Base-by-base conservation (phyloP, 495 filamentous ascomycete genomes). In the Massariosphaeria phaeospora region DNA sequence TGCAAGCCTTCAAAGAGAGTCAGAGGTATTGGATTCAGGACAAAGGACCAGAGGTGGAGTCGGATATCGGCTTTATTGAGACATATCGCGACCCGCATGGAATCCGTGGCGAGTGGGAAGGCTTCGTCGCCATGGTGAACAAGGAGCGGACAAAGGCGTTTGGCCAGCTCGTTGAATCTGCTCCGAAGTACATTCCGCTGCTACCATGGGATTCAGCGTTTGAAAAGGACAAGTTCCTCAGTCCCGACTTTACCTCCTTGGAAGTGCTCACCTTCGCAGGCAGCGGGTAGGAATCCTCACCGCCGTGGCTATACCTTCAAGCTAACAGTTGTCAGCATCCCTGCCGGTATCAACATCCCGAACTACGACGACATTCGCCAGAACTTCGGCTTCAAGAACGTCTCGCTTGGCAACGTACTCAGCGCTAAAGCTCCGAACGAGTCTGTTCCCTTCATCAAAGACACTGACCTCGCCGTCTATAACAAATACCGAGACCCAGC, bases 291-390 rank as follows among this genome's bases (percentile, higher is more conserved):
- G n/a, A n/a, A n/a, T n/a, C n/a, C n/a, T n/a, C n/a, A n/a, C n/a
- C n/a, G n/a, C n/a, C 23, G 61, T 38, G 52, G 67, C 23, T 62
- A 47, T 27, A 18, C 46, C 48, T 33, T 53, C 13, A 39, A 36
- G 25, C 29, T n/a, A 36, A 2, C 25, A 25, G 27, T 24, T 26
- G n/a, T 43, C 12, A 59, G 88, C 2, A 89, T 96, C 41, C 88
- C 89, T 5, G 86, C 85, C 24, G 88, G 88, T 20, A 85, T 86
- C 66, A 84, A 87, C 53, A 78, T 83, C 35, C 91, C 91, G 3
- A 96, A 97, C 65, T 96, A 94, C 64, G 91, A 98, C 61, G 89
- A 95, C 57, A 93, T 96, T 55, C 79, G 93, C 41, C 91, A 96
- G 64, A 85, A 82, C 13, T 76, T 91, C 35, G 93, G 93, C n/a